Percentiles rank a stretch among this genome's conserved stretches.
Conservation (phyloP, 2,329 filamentous ascomycete genomes). For the Zelopaecilomyces penicillatus region DNA sequence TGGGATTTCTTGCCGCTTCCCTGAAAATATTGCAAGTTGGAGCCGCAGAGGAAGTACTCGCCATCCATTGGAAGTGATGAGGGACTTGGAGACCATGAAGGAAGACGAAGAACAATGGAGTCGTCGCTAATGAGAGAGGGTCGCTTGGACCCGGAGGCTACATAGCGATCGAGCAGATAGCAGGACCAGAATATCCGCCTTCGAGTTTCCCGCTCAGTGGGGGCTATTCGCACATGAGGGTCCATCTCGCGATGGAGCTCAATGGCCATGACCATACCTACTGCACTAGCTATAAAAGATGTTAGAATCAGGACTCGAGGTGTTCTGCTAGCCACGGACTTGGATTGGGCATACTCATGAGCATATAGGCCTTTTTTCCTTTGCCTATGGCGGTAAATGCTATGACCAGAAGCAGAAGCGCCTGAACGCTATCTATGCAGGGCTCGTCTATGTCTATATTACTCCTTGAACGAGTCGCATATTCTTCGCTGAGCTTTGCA, state of each 20-base stretch:
- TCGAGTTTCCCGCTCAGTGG: constrained; percentile 65
- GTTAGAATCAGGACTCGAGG: not conserved
- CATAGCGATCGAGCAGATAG: constrained; percentile 79
- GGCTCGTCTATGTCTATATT: constrained; percentile 75
- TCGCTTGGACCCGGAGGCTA: constrained; percentile 70
- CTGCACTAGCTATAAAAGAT: constrained; percentile 18
- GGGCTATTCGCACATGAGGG: constrained; percentile 49
- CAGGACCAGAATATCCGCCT: constrained; percentile 83
- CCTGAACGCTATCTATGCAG: constrained; percentile 68
- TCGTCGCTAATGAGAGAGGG: constrained; percentile 74
- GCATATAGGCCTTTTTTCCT: constrained; percentile 81
- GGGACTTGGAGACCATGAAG: constrained; percentile 60
- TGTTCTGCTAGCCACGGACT: not conserved
- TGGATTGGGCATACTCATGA: constrained; percentile 51
- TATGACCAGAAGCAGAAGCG: constrained; percentile 65
- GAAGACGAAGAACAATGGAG: constrained; percentile 65
- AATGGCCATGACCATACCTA: constrained; percentile 76
- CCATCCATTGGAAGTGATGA: constrained; percentile 59
- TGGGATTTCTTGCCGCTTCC: constrained; percentile 62
- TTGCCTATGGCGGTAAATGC: constrained; percentile 70
- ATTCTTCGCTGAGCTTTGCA: constrained; percentile 61
- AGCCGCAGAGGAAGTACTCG: constrained; percentile 70
- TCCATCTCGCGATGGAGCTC: constrained; percentile 74
- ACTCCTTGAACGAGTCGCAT: constrained; percentile 58
- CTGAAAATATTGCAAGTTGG: constrained; percentile 67